These are phyloP conservation scores for Spatholobus suberectus DNA, from an alignment of 306 rosid species.

Conservation along the genomic window DNA sequence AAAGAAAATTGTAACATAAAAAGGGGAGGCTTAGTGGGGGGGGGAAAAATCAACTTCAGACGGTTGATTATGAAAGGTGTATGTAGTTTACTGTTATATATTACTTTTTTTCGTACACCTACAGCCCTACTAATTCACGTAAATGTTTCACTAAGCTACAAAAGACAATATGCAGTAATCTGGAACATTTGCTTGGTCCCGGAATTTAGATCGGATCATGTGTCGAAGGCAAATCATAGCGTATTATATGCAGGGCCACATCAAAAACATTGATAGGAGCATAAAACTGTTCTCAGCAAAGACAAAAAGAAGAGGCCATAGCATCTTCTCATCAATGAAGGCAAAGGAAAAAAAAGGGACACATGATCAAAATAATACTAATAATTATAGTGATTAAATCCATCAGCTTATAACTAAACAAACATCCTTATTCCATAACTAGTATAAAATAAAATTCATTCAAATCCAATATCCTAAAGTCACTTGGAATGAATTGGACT, in stretches of 20 bases:
- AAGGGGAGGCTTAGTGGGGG: neutral
- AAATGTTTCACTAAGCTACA: slow-evolving; percentile 34
- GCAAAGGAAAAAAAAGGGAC: neutral
- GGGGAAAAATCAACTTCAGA: neutral
- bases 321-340: slow-evolving; percentile 13
- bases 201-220: slow-evolving; percentile 22
- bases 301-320: slow-evolving; percentile 30
- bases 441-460: neutral
- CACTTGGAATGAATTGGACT: slow-evolving; percentile 12
- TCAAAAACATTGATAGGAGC: neutral
- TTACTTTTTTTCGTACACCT: neutral
- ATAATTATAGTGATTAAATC: neutral
- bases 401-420: slow-evolving; percentile 5
- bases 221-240: neutral
- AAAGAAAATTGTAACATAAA: neutral
- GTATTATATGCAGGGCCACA: slow-evolving; percentile 24
- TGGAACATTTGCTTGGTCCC: slow-evolving; percentile 23
- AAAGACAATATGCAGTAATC: slow-evolving; percentile 30
- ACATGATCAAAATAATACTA: neutral
- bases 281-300: slow-evolving; percentile 20
- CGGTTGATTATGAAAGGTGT: slow-evolving; percentile 2
- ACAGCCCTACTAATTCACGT: neutral
- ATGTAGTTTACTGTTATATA: neutral
- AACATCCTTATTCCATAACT: slow-evolving; percentile 17
- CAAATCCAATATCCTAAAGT: slow-evolving; percentile 29